Evolutionary conservation across 176 grass and related monocot species (phyloP).

Genomic region (Otatea glauca): DNA sequence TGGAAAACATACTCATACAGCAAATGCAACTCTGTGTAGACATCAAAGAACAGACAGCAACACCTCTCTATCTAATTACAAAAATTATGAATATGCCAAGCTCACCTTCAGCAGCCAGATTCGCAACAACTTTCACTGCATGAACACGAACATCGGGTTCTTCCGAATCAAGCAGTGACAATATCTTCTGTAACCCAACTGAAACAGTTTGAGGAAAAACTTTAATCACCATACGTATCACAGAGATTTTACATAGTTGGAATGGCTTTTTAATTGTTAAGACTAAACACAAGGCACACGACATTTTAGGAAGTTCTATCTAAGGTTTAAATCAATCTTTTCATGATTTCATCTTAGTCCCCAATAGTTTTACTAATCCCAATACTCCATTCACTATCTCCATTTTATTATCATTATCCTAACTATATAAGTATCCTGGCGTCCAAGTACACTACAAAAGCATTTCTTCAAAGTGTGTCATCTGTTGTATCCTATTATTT

Average conservation of each 20-base stretch:
- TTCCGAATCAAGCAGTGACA: slow-evolving; percentile 97
- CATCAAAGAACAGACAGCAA: neutral
- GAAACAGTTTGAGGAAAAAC: slow-evolving; percentile 42
- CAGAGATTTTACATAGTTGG: slow-evolving; percentile 1
- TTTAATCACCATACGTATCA: slow-evolving; percentile 29
- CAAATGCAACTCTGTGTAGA: slow-evolving; percentile 18
- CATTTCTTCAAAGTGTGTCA: slow-evolving; percentile 12
- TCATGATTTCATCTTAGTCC: slow-evolving; percentile 13
- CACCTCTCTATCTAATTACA: neutral
- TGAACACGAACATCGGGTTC: slow-evolving; percentile 97
- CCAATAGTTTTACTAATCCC: neutral
- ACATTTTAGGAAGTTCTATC: slow-evolving; percentile 4
- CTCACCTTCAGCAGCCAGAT: slow-evolving; percentile 97
- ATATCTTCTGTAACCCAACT: slow-evolving; percentile 98
- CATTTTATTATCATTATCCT: slow-evolving; percentile 2
- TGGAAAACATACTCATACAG: neutral
- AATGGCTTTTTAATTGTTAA: neutral
- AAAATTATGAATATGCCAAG: slow-evolving; percentile 26
- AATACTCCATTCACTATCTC: neutral
- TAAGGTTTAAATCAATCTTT: slow-evolving; percentile 8
- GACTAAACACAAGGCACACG: neutral
- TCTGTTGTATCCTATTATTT: neutral
- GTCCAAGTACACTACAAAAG: slow-evolving; percentile 17
- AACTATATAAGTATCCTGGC: slow-evolving; percentile 30
- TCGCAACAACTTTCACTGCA: slow-evolving; percentile 98